Conservation (phyloP, 139 green algal genomes). For the Edaphochlamys debaryana region DNA sequence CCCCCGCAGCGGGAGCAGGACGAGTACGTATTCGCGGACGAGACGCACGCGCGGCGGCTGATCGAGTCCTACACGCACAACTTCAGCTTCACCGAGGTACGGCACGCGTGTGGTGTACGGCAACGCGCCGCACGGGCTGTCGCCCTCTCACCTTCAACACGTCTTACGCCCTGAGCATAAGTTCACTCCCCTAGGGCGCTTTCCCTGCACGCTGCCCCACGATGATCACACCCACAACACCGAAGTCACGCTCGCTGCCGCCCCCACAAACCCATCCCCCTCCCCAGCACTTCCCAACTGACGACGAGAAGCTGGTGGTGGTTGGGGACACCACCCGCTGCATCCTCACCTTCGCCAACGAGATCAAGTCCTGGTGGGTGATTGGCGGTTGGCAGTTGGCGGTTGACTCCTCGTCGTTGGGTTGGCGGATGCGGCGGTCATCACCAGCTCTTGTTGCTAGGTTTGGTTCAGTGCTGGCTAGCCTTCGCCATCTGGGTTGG, state of each 20-base stretch:
- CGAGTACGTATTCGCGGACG: background rate
- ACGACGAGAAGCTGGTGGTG: background rate
- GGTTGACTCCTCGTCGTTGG: background rate
- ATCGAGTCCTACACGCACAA: constrained; percentile 12
- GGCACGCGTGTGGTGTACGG: background rate
- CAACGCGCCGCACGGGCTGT: no score
- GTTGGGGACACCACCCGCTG: constrained; percentile 4
- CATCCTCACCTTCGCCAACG: constrained; percentile 27
- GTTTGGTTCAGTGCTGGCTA: background rate
- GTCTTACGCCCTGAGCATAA: no score
- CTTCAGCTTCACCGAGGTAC: background rate
- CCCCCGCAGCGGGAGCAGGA: background rate
- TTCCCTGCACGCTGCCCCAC: no score
- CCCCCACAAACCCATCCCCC: background rate
- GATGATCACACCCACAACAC: no score
- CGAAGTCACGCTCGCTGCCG: no score
- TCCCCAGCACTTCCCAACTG: background rate
- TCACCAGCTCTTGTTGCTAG: background rate
- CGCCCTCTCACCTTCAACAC: no score
- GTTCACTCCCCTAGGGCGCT: no score
- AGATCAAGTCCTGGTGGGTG: constrained; percentile 15
- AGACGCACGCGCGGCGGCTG: constrained; percentile 1
- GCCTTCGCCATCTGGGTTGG: no score
- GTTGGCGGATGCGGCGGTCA: background rate
- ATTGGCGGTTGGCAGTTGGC: background rate